Base-by-base conservation (phyloP, 768 basidiomycete genomes). In the Lentinus brumalis region DNA sequence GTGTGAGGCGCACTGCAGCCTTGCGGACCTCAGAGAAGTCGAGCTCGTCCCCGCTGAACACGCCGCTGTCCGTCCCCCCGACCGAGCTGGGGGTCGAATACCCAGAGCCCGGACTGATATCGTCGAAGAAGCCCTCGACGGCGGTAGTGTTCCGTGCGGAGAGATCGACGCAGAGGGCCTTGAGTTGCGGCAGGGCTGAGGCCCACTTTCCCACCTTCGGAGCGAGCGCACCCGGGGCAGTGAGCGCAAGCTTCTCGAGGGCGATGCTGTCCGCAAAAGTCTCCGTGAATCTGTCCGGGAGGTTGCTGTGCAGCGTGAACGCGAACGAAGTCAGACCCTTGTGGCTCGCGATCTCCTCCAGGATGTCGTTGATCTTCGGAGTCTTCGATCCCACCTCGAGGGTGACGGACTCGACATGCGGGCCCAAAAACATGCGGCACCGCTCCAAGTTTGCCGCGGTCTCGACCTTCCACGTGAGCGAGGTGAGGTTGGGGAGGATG, bases 101-200 rank as follows among this genome's bases (percentile, higher is more conserved):
- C n/a, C 90, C 91, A 0, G 89, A 90, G 44, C 82, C 79, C 15
- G 81, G 76, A 62, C 77, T 75, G 64, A 91, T 76, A 55, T 89
- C 85, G 69, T 86, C 86, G 71, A 92, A 92, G 73, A 92, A 92
- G 18, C 87, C 87, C 74, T 91, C 88, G n/a, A 91, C 86, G 0
- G 87, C 86, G 32, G 84, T 84, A 56, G 81, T 74, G 4, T 86
- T 83, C 57, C 88, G 78, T 57, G 86, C 87, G 0, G 88, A 84
- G 29, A 92, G 79, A 70, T 92, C 91, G 50, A 92, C 77, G 67
- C 88, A 84, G 59, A 92, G 75, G 52, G 79, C 80, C 66, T 83
- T 86, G 63, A 92, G 79, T 39, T 77, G 70, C 44, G 86, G 85
- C 9, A 91, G 77, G 30, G 80, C 81, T 26, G 88, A 82, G n/a